Percentiles rank a stretch among this genome's conserved stretches.
Evolutionary conservation across 306 rosid species (phyloP).

Genomic region (Rubus parviflorus): DNA sequence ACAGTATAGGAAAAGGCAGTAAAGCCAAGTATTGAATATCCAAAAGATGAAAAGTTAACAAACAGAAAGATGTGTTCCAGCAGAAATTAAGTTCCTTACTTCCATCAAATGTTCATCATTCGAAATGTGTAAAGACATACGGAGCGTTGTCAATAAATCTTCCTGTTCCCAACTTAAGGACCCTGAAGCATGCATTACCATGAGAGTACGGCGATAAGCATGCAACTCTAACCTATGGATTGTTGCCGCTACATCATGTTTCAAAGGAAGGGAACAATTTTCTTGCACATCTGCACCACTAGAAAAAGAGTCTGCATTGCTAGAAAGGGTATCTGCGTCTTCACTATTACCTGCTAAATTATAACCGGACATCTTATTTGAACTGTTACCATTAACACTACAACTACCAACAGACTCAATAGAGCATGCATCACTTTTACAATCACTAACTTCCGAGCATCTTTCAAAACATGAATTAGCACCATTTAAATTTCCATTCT

Average conservation of each 20-base stretch:
- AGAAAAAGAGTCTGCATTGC: constrained; percentile 66
- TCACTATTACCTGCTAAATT: constrained; percentile 50
- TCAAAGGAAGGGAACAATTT: constrained; percentile 31
- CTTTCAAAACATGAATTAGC: constrained; percentile 42
- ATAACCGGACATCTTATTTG: constrained; percentile 38
- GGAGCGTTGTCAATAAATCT: constrained; percentile 78
- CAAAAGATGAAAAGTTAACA: constrained; percentile 21
- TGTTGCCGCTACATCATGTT: constrained; percentile 44
- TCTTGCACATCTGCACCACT: constrained; percentile 39
- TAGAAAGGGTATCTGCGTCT: constrained; percentile 47
- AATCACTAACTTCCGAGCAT: constrained; percentile 45
- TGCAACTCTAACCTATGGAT: constrained; percentile 77
- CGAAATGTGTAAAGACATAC: constrained; percentile 76
- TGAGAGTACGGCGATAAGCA: constrained; percentile 61
- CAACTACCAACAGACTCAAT: constrained; percentile 66
- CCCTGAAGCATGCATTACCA: constrained; percentile 76
- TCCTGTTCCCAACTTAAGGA: constrained; percentile 91
- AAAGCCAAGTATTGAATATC: constrained; percentile 8
- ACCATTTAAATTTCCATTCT: constrained; percentile 37
- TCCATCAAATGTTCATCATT: constrained; percentile 84
- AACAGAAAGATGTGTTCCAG: constrained; percentile 31
- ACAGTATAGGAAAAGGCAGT: constrained; percentile 16
- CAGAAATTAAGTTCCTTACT: constrained; percentile 44
- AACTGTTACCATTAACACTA: constrained; percentile 50
- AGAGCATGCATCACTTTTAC: constrained; percentile 60